Evolutionary conservation across 2,329 filamentous ascomycete species (phyloP).

Genomic region (Tolypocladium paradoxum): DNA sequence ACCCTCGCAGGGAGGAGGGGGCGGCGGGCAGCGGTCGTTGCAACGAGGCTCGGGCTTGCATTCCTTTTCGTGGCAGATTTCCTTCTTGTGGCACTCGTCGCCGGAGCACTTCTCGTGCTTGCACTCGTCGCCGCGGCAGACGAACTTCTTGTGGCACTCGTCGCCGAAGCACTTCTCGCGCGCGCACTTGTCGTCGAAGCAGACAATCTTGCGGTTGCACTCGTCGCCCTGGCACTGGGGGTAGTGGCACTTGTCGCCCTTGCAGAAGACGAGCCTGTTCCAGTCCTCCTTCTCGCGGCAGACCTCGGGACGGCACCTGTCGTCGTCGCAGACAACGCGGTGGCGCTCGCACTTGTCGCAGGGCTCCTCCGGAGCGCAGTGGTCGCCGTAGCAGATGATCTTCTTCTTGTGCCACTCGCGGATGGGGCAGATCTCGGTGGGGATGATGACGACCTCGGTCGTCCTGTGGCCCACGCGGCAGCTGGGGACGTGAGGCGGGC

Average conservation of each 20-base stretch:
- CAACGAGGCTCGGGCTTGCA: conserved; percentile 14
- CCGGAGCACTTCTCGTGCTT: conserved; percentile 17
- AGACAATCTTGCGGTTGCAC: conserved; percentile 21
- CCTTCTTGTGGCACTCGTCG: conserved; percentile 18
- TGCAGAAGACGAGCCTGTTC: conserved; percentile 19
- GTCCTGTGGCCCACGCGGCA: conserved; percentile 12
- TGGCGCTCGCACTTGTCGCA: conserved; percentile 16
- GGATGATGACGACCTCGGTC: conserved; percentile 11
- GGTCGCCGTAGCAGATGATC: conserved; percentile 22
- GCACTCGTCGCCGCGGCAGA: conserved; percentile 21
- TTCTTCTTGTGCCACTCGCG: conserved; percentile 16
- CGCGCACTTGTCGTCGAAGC: conserved; percentile 19
- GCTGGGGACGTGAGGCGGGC: conserved; percentile 10
- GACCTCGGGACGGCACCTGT: conserved; percentile 12
- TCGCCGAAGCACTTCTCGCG: conserved; percentile 16
- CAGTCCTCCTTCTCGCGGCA: conserved; percentile 13
- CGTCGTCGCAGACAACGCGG: conserved; percentile 20
- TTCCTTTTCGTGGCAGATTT: conserved; percentile 14
- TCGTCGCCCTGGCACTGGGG: conserved; percentile 11
- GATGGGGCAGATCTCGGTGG: conserved; percentile 9
- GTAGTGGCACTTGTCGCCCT: conserved; percentile 16
- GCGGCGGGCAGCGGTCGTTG: conserved; percentile 8
- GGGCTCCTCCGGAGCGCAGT: conserved; percentile 18
- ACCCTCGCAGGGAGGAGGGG: conserved; percentile 7
- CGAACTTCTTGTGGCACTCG: conserved; percentile 20